Base-by-base conservation (phyloP, 2,329 filamentous ascomycete species). In the Lecanoromycetidae sp. region DNA sequence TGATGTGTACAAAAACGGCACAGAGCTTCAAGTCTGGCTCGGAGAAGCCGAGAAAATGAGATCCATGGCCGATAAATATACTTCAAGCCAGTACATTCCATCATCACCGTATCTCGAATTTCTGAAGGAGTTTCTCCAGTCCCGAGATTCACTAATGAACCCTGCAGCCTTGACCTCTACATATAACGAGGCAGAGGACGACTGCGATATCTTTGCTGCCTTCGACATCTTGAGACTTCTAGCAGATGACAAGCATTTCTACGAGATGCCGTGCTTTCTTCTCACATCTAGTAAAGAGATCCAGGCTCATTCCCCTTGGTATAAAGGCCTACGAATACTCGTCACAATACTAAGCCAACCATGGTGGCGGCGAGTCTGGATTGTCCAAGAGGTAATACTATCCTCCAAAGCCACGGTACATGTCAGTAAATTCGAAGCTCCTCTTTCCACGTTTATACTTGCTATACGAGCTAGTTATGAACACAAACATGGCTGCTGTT, bases 1-100 rank as follows among this genome's bases (percentile, higher is more conserved):
- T 19, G 17, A 46, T n/a, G 53, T 56, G 23, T 51, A 48, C 25
- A 47, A 15, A 22, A 54, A 56, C 49, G 58, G 56, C 27, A 50
- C 53, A 12, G 47, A 54, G 7, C 44, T 54, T 5, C 19, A 57
- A 17, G 53, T 61, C 19, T 55, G 54, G 32, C 50, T 59, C 34
- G 46, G 57, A n/a, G 46, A 48, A 26, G 7, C 15, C 13, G 23
- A 23, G 17, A 34, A 46, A 7, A 35, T 33, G 23, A 9, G 23
- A 32, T 33, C 3, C 20, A 2, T 15, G 5, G 22, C 25, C 15
- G 42, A 15, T 2, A 5, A 27, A 4, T 19, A 22, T n/a, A 10
- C 3, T n/a, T n/a, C 12, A 19, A 12, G 42, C 25, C 8, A 10
- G 27, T 34, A 4, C 6, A 4, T 26, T 44, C 17, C 23, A 19